These are phyloP conservation scores for Boletus calvinii DNA, from an alignment of 1,284 basidiomycete species.

Conservation along the genomic window DNA sequence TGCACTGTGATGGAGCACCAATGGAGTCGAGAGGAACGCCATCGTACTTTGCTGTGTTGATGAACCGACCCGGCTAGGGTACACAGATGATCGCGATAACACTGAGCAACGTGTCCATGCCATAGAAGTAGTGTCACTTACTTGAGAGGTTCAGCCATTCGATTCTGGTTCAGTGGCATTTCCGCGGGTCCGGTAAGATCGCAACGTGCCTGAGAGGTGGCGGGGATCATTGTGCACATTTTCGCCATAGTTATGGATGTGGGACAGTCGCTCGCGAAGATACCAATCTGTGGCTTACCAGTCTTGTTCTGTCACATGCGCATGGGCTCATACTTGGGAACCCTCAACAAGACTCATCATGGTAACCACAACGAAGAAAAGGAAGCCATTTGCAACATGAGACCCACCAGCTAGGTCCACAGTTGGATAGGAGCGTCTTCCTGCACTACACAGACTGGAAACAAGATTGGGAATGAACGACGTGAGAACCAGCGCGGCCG, in stretches of 20 bases:
- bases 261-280: background rate
- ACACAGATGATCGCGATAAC: constrained; percentile 8
- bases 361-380: background rate
- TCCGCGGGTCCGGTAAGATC: background rate
- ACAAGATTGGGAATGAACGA: background rate
- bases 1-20: background rate
- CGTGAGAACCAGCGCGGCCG: background rate
- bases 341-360: background rate
- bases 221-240: background rate
- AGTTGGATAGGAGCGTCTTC: background rate
- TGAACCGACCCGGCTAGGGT: background rate
- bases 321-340: background rate
- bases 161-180: background rate
- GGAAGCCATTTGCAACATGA: background rate
- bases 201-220: background rate
- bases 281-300: background rate
- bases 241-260: background rate
- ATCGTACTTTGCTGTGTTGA: background rate
- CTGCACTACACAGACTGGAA: background rate
- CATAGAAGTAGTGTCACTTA: background rate
- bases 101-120: constrained; percentile 7
- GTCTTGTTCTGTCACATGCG: background rate
- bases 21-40: constrained; percentile 6
- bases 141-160: background rate
- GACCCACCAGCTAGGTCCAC: background rate